phyloP scores from a whole-genome alignment of 495 filamentous ascomycete species.

The Penicillium salamii region DNA sequence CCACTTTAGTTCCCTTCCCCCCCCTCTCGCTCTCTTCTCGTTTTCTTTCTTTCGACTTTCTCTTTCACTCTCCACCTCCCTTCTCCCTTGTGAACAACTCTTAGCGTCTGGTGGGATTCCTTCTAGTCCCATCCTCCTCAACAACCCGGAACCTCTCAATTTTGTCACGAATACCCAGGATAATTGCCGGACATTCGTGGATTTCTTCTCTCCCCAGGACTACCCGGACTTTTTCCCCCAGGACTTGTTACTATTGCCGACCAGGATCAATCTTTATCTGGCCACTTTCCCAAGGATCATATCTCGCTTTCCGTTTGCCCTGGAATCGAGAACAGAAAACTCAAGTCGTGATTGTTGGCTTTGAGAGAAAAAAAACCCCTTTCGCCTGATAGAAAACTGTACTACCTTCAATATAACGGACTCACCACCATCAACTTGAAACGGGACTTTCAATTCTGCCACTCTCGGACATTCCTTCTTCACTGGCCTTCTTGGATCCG shows the following conservation, averaged over 20 bases:
- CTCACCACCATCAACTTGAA: slow-evolving; percentile 7
- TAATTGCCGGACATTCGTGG: slow-evolving; percentile 18
- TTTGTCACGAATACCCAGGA: slow-evolving; percentile 20
- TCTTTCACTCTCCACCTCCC: slow-evolving; percentile 11
- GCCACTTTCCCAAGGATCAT: slow-evolving; percentile 21
- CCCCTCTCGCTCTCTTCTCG: slow-evolving; percentile 11
- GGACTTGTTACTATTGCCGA: slow-evolving; percentile 20
- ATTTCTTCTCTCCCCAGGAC: slow-evolving; percentile 17
- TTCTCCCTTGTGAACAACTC: too few relatives aligned
- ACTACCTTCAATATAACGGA: slow-evolving; percentile 27
- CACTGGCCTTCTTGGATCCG: slow-evolving; percentile 36
- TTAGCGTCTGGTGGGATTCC: too few relatives aligned
- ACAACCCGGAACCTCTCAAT: neutral
- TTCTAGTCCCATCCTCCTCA: too few relatives aligned
- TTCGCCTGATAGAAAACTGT: slow-evolving; percentile 27
- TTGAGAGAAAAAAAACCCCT: slow-evolving; percentile 15
- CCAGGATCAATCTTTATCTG: slow-evolving; percentile 16
- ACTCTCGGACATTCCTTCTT: slow-evolving; percentile 14
- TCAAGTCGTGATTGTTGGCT: slow-evolving; percentile 22
- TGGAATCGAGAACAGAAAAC: slow-evolving; percentile 16
- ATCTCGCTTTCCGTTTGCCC: slow-evolving; percentile 13
- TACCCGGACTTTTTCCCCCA: slow-evolving; percentile 22
- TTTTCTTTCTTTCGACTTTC: slow-evolving; percentile 17
- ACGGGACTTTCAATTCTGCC: slow-evolving; percentile 13
- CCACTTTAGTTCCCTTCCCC: slow-evolving; percentile 27